Base-by-base conservation (phyloP, 2,329 filamentous ascomycete species). In the Drechslerella coelobrocha region DNA sequence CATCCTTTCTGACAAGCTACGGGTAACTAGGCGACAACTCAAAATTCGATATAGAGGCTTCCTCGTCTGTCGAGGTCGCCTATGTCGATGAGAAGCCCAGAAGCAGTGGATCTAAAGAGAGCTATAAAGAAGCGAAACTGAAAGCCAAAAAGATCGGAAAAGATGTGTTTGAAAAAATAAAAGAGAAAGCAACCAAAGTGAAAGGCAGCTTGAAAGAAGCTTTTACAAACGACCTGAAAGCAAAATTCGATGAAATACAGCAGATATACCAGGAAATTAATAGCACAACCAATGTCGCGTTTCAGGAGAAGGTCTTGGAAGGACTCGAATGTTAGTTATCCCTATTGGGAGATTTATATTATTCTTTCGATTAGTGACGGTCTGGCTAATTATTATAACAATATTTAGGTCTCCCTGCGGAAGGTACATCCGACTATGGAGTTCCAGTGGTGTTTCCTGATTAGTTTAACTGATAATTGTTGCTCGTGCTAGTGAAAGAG, bases 141-240 rank as follows among this genome's bases (percentile, higher is more conserved):
- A 55, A 55, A 26, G 52, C 21, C 7, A 55, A 55, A 37, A 19
- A 19, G 27, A 26, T 34, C 24, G 26, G 23, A n/a, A 55, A 43
- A 27, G 29, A 24, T 7, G 21, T 37, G 7, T 8, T 23, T 4
- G 52, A 26, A 26, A 26, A 39, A 19, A 26, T 19, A 2, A 50
- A 10, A 24, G 43, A 34, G 21, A 26, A 12, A 26, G 27, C n/a
- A 1, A 24, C 24, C 7, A 61, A 34, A n/a, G 23, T 39, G 45
- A 41, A 19, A 19, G 26, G 31, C 31, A 61, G 29, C 37, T n/a
- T 61, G 7, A 61, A 51, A 8, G 56, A 61, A 51, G 56, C 56
- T 6, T 50, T 61, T 3, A 54, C 51, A 12, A 31, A 31, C 12
- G 51, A 54, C 7, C 31, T 54, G n/a, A 54, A 54, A 17, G 31